A percentile compares a stretch with the other conserved stretches of the same genome.
Evolutionary conservation across 805 yeast genomes (phyloP).

Genomic region (Blastobotrys robertii): DNA sequence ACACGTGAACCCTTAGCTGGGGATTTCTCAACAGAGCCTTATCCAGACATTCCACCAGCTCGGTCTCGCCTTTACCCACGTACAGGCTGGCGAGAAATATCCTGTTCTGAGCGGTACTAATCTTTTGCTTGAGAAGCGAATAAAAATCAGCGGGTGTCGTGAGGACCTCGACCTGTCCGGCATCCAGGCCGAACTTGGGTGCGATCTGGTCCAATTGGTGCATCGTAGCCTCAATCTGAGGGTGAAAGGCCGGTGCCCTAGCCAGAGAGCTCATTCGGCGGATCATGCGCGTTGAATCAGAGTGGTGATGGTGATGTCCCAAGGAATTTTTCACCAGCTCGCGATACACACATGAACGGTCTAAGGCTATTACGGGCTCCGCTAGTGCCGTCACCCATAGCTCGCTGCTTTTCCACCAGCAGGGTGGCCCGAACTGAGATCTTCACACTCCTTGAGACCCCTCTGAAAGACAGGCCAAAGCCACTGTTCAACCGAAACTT

Average conservation of each 20-base stretch:
- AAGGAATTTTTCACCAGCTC: too few species aligned
- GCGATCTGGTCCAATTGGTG: constrained; percentile 50
- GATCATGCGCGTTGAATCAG: too few species aligned
- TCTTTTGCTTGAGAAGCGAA: constrained; percentile 46
- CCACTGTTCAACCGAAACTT: too few species aligned
- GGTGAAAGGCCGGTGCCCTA: constrained; percentile 5
- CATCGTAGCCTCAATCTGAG: constrained; percentile 16
- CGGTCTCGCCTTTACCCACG: constrained; percentile 74
- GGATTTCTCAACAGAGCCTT: constrained; percentile 51
- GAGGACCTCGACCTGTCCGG: constrained; percentile 51
- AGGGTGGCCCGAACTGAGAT: too few species aligned
- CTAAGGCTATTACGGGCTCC: too few species aligned
- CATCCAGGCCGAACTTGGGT: constrained; percentile 54
- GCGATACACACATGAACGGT: too few species aligned
- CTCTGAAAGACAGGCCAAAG: too few species aligned
- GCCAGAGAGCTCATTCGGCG: constrained; percentile 1
- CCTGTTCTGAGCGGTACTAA: constrained; percentile 48
- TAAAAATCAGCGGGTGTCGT: constrained; percentile 69
- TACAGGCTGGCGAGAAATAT: constrained; percentile 80
- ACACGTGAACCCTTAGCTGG: constrained; percentile 55
- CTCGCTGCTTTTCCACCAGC: too few species aligned
- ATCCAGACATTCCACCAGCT: constrained; percentile 54
- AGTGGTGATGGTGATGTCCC: too few species aligned
- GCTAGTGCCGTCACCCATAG: too few species aligned
- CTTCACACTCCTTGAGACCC: too few species aligned